Base-by-base conservation (phyloP, 169 alveolate species). In the Cytauxzoon felis region DNA sequence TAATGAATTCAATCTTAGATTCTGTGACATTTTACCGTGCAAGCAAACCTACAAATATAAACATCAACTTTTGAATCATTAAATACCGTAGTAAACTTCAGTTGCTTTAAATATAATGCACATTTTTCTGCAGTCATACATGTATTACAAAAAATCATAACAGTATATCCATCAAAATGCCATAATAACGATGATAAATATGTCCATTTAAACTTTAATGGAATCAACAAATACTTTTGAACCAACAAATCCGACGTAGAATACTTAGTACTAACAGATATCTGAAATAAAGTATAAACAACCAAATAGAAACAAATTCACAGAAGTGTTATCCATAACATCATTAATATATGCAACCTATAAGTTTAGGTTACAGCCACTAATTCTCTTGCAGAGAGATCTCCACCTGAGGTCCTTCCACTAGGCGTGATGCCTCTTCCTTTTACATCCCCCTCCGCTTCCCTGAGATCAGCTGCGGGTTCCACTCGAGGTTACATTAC, bases 11-110 rank as follows among this genome's bases (percentile, higher is more conserved):
- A 96, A 63, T 59, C 99, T 88, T 66, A 95, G 97, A 5, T 91
- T 72, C 75, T 97, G 96, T 33, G 97, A 86, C 93, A 96, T 87
- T 78, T 95, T 89, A 13, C 99, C 99, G 83, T 95, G 97, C 33
- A 97, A 81, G 27, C 98, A 91, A 9, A 73, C 58, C 82, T 71
- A 42, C 16, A 23, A 5, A 19, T 13, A 5, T 18, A 18, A 41
- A 21, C 19, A 16, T 19, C 27, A 23, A 16, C 0, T 2, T 1
- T n/a, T 1, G 6, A 1, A 3, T 2, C 1, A 1, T 13, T 18
- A 58, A 49, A 92, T 92, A 1, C 98, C 89, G 62, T 89, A 78
- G 60, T 91, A 87, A 26, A 96, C 96, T 48, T 94, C 78, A 73
- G 80, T 64, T 93, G 90, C 56, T 94, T 78, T 38, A 94, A 83